These are phyloP conservation scores for Xylariaceae sp. DNA, from an alignment of 2,329 filamentous ascomycete genomes.

Conservation along the genomic window DNA sequence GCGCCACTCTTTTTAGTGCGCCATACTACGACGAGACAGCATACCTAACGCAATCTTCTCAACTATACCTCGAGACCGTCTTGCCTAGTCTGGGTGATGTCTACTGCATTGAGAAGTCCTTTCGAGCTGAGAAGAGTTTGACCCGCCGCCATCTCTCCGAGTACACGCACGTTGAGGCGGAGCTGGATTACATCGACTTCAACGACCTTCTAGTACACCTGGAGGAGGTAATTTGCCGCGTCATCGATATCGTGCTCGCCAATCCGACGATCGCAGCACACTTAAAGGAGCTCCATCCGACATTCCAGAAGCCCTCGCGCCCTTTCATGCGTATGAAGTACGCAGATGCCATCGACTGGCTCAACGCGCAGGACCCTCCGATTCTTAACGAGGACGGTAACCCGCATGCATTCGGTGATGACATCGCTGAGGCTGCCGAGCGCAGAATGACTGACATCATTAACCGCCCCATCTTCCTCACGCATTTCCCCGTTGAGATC, in stretches of 20 bases:
- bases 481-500: conserved; percentile 96
- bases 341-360: conserved; percentile 91
- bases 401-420: conserved; percentile 90
- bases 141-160: conserved; percentile 93
- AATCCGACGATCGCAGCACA: conserved; percentile 75
- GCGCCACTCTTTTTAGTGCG: conserved; percentile 87
- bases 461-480: conserved; percentile 93
- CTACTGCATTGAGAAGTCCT: conserved; percentile 98
- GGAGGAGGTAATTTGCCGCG: conserved; percentile 84
- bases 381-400: conserved; percentile 94
- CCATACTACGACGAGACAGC: conserved; percentile 88
- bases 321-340: conserved; percentile 97
- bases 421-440: conserved; percentile 97
- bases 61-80: conserved; percentile 96
- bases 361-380: conserved; percentile 76
- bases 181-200: conserved; percentile 95
- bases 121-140: conserved; percentile 95
- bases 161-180: conserved; percentile 96
- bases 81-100: conserved; percentile 90
- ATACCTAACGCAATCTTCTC: conserved; percentile 95
- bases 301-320: conserved; percentile 78
- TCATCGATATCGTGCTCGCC: conserved; percentile 77
- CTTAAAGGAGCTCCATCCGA: conserved; percentile 88
- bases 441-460: conserved; percentile 96
- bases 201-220: conserved; percentile 85